phyloP scores from a whole-genome alignment of 371 early-diverging fungal species.

The Syncephalastrum sp. region DNA sequence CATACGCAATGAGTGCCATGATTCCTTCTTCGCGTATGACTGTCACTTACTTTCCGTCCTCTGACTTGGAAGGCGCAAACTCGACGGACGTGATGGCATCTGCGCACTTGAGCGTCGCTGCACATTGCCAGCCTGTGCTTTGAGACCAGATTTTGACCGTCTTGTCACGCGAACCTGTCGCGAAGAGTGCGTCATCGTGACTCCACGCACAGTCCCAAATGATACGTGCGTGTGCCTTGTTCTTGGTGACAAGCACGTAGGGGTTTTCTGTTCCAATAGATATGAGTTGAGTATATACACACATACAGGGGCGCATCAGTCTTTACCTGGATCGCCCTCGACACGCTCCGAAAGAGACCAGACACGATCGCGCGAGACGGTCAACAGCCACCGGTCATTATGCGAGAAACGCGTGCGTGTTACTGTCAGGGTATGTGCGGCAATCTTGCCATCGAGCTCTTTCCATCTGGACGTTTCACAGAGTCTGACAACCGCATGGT shows the following conservation, averaged over 20 bases:
- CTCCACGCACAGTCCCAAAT: constrained; percentile 92
- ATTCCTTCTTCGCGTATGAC: not conserved
- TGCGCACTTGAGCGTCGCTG: constrained; percentile 64
- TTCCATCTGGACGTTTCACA: constrained; percentile 76
- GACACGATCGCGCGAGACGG: constrained; percentile 88
- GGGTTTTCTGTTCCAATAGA: constrained; percentile 28
- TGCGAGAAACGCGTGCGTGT: constrained; percentile 82
- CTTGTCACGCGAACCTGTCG: constrained; percentile 92
- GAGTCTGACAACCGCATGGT: constrained; percentile 77
- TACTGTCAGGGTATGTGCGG: constrained; percentile 84
- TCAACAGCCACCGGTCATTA: constrained; percentile 68
- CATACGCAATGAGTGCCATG: not conserved
- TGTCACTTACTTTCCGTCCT: constrained; percentile 36
- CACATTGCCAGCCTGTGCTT: constrained; percentile 30
- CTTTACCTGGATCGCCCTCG: constrained; percentile 29
- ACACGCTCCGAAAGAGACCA: constrained; percentile 78
- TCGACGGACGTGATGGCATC: constrained; percentile 83
- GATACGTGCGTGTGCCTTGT: constrained; percentile 91
- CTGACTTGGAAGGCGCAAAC: constrained; percentile 54
- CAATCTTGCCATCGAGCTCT: constrained; percentile 58
- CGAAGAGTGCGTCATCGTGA: constrained; percentile 77
- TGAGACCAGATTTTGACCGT: constrained; percentile 81
- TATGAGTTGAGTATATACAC: constrained; percentile 3
- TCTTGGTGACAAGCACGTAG: constrained; percentile 56
- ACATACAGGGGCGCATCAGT: not conserved